phyloP scores from a whole-genome alignment of 116 monocot species.

The Iris pallida region DNA sequence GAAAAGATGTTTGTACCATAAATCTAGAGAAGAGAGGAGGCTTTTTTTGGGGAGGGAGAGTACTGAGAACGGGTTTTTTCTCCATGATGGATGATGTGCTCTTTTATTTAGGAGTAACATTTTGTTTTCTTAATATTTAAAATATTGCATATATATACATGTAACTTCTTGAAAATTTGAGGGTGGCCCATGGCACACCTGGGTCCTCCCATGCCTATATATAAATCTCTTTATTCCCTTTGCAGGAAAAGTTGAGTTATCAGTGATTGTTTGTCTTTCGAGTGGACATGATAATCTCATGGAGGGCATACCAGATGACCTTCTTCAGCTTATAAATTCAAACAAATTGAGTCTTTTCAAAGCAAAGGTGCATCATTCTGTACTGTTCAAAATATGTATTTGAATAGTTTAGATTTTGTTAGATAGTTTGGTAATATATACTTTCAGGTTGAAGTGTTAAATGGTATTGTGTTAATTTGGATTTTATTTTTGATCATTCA shows the following conservation, averaged over 20 bases:
- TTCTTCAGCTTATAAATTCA: constrained; percentile 36
- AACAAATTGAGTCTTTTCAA: constrained; percentile 37
- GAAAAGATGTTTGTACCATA: too few relatives aligned
- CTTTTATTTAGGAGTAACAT: too few relatives aligned
- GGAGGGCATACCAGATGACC: constrained; percentile 27
- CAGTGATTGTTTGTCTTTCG: constrained; percentile 39
- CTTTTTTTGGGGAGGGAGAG: too few relatives aligned
- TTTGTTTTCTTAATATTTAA: too few relatives aligned
- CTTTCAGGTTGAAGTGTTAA: not conserved
- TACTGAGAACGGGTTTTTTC: too few relatives aligned
- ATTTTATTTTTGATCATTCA: not conserved
- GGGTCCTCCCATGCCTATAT: too few relatives aligned
- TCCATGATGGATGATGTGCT: too few relatives aligned
- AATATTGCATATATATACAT: too few relatives aligned
- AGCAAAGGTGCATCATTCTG: constrained; percentile 31
- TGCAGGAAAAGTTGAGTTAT: constrained; percentile 47
- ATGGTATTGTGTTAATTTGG: not conserved
- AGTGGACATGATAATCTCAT: constrained; percentile 22
- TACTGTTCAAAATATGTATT: not conserved
- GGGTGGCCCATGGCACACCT: too few relatives aligned
- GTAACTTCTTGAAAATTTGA: too few relatives aligned
- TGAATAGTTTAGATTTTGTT: constrained; percentile 2
- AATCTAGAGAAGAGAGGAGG: too few relatives aligned
- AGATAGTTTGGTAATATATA: not conserved
- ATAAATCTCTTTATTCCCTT: constrained; percentile 4